A percentile compares a stretch with the other conserved stretches of the same genome.
These are phyloP conservation scores for Pachysolen tannophilus DNA, from an alignment of 805 yeast species.

Conservation along the genomic window DNA sequence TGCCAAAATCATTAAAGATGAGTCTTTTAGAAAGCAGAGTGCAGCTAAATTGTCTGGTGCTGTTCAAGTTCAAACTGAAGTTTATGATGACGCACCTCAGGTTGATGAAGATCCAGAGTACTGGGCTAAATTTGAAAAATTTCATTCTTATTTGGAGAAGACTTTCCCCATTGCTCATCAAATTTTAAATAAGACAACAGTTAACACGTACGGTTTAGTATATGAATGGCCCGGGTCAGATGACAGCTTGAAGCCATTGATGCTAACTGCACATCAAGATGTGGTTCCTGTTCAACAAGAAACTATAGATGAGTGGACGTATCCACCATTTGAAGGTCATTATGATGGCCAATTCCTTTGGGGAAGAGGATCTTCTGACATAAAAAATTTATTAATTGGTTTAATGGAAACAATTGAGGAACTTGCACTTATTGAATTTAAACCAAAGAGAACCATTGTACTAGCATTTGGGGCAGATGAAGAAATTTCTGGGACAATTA, in stretches of 20 bases:
- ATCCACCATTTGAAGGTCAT: conserved; percentile 28
- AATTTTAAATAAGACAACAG: conserved; percentile 25
- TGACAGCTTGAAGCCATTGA: conserved; percentile 30
- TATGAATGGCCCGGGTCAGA: conserved; percentile 36
- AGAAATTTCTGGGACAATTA: conserved; percentile 33
- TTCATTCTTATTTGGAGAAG: conserved; percentile 29
- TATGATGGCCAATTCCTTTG: conserved; percentile 29
- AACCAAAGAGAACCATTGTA: conserved; percentile 34
- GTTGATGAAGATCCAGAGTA: conserved; percentile 45
- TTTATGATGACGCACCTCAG: conserved; percentile 43
- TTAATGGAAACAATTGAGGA: conserved; percentile 25
- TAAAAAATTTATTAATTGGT: conserved; percentile 36
- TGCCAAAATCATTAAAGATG: conserved; percentile 26
- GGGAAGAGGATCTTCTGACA: conserved; percentile 35
- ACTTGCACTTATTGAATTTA: conserved; percentile 23
- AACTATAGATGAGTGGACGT: conserved; percentile 30
- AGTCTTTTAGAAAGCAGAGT: conserved; percentile 29
- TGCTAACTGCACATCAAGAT: conserved; percentile 44
- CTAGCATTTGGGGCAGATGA: conserved; percentile 46
- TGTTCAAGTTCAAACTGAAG: conserved; percentile 56
- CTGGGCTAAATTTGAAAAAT: conserved; percentile 23
- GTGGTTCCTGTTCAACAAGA: conserved; percentile 39
- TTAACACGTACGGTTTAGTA: conserved; percentile 37
- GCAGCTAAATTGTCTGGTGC: conserved; percentile 46
- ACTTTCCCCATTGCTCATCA: conserved; percentile 33